Evolutionary conservation across 1,284 basidiomycete genomes (phyloP), one percentile per base, ranked within the genome.

Genomic region (Apiotrichum porosum): DNA sequence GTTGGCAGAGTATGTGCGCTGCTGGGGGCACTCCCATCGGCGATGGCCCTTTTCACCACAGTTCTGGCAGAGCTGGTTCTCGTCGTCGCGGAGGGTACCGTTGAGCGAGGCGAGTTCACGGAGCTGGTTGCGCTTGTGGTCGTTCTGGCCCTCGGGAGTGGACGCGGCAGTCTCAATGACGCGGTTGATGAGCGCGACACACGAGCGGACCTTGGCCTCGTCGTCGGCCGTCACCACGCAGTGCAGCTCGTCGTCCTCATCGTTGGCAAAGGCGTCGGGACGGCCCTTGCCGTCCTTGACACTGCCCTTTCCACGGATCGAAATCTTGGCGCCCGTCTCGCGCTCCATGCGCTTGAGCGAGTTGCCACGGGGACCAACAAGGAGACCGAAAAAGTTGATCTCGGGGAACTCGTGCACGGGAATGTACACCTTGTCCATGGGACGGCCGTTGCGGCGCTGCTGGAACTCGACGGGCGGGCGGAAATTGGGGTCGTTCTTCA

Each of bases 341-440:
- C 88, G 80, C 75, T 99, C 95, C 95, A 99, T 99, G 74, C 90
- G 93, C 80, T 99, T 99, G 78, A 98, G 77, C 75, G 91, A 94
- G 72, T 99, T 98, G 40, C 95, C 95, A 65, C 95, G 86, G 63
- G 95, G 95, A 34, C 95, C 95, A 55, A 99, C 94, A 51, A 99
- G 82, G 52, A 99, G 79, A 63, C 95, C 95, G 65, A 99, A 98
- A 75, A 98, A 99, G 74, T 99, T 99, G 79, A 99, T 98, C 75
- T 98, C 94, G 5, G 95, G 95, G 66, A 98, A 99, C 75, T 98
- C 95, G 71, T 98, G 97, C 66, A 97, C 91, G 23, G 95, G 95
- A 55, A 99, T 93, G 71, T 97, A 99, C 50, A 99, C 94, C 75
- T 98, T 98, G 54, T 99, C 95, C 39, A 86, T 86, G 14, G 92